Conservation (phyloP, 148 eudicot species). For the Mesembryanthemum crystallinum region DNA sequence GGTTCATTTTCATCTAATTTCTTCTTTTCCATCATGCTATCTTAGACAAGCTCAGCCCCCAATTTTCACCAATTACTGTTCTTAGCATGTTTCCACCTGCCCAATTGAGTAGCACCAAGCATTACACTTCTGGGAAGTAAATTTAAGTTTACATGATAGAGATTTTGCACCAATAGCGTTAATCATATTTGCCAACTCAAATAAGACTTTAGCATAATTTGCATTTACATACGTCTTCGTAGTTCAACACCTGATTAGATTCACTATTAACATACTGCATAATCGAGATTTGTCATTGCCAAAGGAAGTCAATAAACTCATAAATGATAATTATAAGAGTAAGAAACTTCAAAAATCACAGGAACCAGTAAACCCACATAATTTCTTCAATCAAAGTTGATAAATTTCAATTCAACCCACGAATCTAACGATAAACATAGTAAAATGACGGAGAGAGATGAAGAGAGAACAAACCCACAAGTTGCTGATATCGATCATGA, state of each 20-base stretch:
- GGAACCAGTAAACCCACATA: constrained; percentile 19
- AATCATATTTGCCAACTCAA: not conserved
- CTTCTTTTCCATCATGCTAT: constrained; percentile 62
- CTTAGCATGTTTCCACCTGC: constrained; percentile 20
- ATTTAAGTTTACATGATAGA: not conserved
- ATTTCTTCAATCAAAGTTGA: constrained; percentile 16
- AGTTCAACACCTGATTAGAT: not conserved
- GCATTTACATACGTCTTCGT: not conserved
- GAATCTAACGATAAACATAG: not conserved
- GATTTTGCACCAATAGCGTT: not conserved
- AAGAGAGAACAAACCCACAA: constrained; percentile 1
- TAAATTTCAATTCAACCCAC: constrained; percentile 2
- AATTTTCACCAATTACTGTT: constrained; percentile 17
- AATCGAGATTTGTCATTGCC: not conserved
- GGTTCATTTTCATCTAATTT: constrained; percentile 54
- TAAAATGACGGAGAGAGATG: not conserved
- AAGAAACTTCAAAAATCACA: not conserved
- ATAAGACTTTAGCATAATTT: not conserved
- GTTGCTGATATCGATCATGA: not conserved
- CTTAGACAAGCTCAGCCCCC: constrained; percentile 21
- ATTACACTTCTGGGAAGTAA: constrained; percentile 12
- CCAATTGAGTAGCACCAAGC: constrained; percentile 6
- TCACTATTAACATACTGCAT: not conserved
- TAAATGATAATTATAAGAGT: no score
- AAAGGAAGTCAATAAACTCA: not conserved